These are phyloP conservation scores for Sordariomycetes sp. DNA, from an alignment of 2,329 filamentous ascomycete genomes.

Conservation along the genomic window DNA sequence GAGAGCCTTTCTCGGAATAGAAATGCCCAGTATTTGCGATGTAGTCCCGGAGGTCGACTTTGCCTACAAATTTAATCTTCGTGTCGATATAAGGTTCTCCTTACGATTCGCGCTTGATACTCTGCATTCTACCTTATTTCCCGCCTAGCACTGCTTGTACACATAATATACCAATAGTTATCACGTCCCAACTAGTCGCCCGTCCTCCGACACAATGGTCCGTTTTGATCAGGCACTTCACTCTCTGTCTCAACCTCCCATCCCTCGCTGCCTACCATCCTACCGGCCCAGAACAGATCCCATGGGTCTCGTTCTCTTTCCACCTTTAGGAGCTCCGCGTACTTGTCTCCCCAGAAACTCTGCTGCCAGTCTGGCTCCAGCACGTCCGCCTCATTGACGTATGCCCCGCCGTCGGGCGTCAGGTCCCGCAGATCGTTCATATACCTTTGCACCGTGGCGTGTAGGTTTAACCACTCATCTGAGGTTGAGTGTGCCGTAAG, in stretches of 20 bases:
- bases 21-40: too few species aligned
- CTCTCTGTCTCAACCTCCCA: slow-evolving; percentile 27
- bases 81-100: too few species aligned
- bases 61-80: too few species aligned
- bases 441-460: slow-evolving; percentile 11
- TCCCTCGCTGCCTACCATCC: slow-evolving; percentile 37
- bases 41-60: too few species aligned
- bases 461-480: slow-evolving; percentile 8
- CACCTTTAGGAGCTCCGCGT: slow-evolving; percentile 24
- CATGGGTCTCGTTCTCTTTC: slow-evolving; percentile 37
- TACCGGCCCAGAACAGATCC: slow-evolving; percentile 33
- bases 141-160: too few species aligned
- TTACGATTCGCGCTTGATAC: too few species aligned
- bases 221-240: slow-evolving; percentile 20
- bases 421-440: slow-evolving; percentile 18
- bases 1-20: too few species aligned
- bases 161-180: too few species aligned
- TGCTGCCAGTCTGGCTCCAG: slow-evolving; percentile 31
- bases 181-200: too few species aligned
- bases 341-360: slow-evolving; percentile 35
- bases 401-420: slow-evolving; percentile 30
- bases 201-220: slow-evolving; percentile 22
- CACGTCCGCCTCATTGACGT: slow-evolving; percentile 41
- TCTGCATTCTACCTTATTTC: too few species aligned
- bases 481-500: slow-evolving; percentile 7